These are phyloP conservation scores for Tetraselmis chui DNA, from an alignment of 139 green algal species.

Conservation along the genomic window DNA sequence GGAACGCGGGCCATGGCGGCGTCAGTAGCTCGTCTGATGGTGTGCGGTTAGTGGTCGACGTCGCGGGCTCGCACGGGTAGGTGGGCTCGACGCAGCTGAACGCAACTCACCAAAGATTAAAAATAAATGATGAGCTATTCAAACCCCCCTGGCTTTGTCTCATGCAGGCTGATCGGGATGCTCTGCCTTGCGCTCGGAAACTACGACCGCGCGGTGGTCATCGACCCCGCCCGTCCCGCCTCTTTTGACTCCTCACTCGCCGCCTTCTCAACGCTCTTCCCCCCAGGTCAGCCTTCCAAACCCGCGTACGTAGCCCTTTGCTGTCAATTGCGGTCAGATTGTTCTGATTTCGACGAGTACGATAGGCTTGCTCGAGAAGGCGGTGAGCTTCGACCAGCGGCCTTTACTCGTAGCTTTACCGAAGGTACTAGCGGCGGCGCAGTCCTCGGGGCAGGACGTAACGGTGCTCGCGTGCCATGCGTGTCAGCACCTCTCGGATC, in stretches of 20 bases:
- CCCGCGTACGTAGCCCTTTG: too few relatives aligned
- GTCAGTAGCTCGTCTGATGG: not conserved
- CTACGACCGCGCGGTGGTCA: not conserved
- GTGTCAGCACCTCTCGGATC: not conserved
- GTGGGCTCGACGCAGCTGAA: not conserved
- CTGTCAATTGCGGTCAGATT: too few relatives aligned
- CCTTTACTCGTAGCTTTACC: not conserved
- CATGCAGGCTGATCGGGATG: not conserved
- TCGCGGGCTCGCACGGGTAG: not conserved
- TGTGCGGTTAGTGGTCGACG: not conserved
- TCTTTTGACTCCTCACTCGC: not conserved
- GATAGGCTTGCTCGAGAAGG: not conserved
- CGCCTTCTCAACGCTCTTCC: not conserved
- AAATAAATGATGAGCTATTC: too few relatives aligned
- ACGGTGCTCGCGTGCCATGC: not conserved
- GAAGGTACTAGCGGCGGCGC: not conserved
- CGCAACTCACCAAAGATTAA: too few relatives aligned
- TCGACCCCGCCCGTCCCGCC: not conserved
- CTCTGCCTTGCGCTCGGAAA: not conserved
- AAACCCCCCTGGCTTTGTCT: too few relatives aligned
- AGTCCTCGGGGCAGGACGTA: not conserved
- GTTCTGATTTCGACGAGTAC: too few relatives aligned
- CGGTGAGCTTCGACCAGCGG: not conserved
- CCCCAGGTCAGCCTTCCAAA: not conserved
- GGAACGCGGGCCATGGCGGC: not conserved